Evolutionary conservation across 495 filamentous ascomycete genomes (phyloP).

Genomic region (Aspergillus steynii): DNA sequence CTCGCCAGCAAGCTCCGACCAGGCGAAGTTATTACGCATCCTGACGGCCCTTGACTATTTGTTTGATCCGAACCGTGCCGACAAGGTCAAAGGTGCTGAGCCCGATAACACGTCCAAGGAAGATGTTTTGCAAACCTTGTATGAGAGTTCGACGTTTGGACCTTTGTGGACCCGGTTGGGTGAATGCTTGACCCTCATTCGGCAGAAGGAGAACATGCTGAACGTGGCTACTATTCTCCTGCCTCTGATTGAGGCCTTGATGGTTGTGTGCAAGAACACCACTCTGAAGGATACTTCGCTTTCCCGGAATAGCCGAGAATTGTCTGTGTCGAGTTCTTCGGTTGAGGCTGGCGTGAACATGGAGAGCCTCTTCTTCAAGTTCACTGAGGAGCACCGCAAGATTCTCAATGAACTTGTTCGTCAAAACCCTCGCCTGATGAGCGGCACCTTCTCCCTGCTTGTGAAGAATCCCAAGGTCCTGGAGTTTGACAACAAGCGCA

Average conservation of each 20-base stretch:
- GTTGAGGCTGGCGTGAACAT: constrained; percentile 69
- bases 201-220: constrained; percentile 88
- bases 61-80: constrained; percentile 71
- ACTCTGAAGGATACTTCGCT: constrained; percentile 70
- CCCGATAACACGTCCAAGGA: constrained; percentile 59
- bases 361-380: constrained; percentile 93
- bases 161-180: constrained; percentile 93
- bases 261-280: constrained; percentile 99
- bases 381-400: constrained; percentile 97
- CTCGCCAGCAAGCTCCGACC: constrained; percentile 91
- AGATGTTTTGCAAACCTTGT: constrained; percentile 81
- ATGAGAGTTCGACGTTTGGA: constrained; percentile 87
- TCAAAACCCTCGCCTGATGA: constrained; percentile 97
- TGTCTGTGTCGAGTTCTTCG: constrained; percentile 73
- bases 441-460: constrained; percentile 89
- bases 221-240: constrained; percentile 95
- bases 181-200: constrained; percentile 83
- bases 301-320: constrained; percentile 62
- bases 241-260: constrained; percentile 90
- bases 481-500: constrained; percentile 99
- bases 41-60: constrained; percentile 94
- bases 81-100: constrained; percentile 56
- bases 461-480: constrained; percentile 99
- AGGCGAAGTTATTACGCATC: constrained; percentile 91
- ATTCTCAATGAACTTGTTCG: constrained; percentile 98